Base-by-base conservation (phyloP, 805 yeast species). In the Candida mattraensis region DNA sequence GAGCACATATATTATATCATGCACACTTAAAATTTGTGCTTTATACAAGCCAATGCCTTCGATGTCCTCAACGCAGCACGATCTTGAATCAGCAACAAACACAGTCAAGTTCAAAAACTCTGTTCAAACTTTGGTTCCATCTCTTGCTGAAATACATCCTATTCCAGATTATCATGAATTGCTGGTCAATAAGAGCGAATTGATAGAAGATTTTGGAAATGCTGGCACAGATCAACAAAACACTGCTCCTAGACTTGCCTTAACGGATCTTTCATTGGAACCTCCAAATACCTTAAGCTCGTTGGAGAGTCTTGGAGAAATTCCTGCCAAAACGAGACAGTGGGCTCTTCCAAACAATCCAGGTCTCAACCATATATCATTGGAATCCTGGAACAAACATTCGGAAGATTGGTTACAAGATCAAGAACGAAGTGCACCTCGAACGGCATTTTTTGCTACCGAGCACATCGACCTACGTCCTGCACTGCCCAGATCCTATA, bases 301-400 rank as follows among this genome's bases (percentile, higher is more conserved):
- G 9, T 12, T 51, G 11, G 46, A 47, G 5, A 37, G 45, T 16
- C 30, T 55, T 19, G 33, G 45, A 7, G 52, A 50, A 28, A 45
- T 55, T n/a, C 60, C 60, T 10, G 39, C 29, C 10, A 41, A 43
- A 7, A 28, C 33, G 18, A 33, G 31, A 5, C 32, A 33, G n/a
- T 53, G 57, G 58, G 26, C 37, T 10, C 18, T 18, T 9, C 26
- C 40, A 3, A 18, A 31, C 8, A 22, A 33, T 9, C 45, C 46
- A 1, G 44, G 44, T 7, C 10, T 50, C 19, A 44, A 45, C 26
- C 53, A 52, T 29, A 49, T 56, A 7, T 53, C 60, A 9, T 38
- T 54, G n/a, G 60, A 56, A n/a, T 28, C 53, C 3, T 56, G 61
- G 61, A 46, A 55, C 11, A 31, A 44, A 9, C 48, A 55, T 26